Evolutionary conservation across 345 rosid genomes (phyloP), one percentile per base, ranked within the genome.

Genomic region (Salix caprea): DNA sequence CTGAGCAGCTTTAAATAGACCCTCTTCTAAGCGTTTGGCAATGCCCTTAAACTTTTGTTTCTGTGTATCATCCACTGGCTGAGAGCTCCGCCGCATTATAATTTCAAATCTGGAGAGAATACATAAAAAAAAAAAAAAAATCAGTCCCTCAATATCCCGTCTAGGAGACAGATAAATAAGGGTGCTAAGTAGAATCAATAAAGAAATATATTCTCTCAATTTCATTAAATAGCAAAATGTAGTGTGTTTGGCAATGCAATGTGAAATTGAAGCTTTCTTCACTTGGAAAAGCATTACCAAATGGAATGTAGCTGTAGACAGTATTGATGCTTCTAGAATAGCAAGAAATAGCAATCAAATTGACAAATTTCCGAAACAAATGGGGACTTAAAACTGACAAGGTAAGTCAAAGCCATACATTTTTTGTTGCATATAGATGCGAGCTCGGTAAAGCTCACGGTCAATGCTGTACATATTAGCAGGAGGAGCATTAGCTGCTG

Each of bases 21-120:
- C 94, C 72, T 91, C 97, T 79, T 96, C 99, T 74, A 93, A 82
- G 81, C 99, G 96, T 84, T 82, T 96, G 50, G 91, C 91, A 70
- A 91, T 69, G 79, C 87, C 96, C 82, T 56, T 83, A 72, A 75
- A 82, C 83, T 64, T 96, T 54, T 76, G 75, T 76, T 83, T 84
- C 80, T 86, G 84, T 72, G 79, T 46, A 16, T 90, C 92, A 77
- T 70, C 82, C 72, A 88, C 73, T 39, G 87, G 79, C 65, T 81
- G 84, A 42, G 78, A 71, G 69, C 87, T 89, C 78, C 93, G 86
- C 74, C 83, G 88, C 76, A 83, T 79, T 79, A 96, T 80, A 72
- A 89, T 74, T 32, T 44, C 54, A 64, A 83, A 81, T 67, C 98
- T 95, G 82, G 71, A 79, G 68, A 82, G 60, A 52, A 76, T 23